These are phyloP conservation scores for Candida mesenterica DNA, from an alignment of 1,139 yeast genomes.

Conservation along the genomic window DNA sequence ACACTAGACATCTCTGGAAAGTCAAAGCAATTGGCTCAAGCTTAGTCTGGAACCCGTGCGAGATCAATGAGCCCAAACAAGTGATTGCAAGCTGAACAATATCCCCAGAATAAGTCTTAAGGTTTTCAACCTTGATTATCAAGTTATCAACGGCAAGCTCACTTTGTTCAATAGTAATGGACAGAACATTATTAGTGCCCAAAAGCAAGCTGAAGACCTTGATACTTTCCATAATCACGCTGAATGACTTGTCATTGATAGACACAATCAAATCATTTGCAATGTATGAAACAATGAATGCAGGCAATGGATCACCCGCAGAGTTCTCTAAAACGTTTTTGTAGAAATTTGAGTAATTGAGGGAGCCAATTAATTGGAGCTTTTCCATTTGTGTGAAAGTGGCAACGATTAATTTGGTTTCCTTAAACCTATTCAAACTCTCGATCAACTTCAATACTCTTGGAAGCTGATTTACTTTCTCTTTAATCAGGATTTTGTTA, in stretches of 20 bases:
- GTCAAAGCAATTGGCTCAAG: conserved; percentile 6
- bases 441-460: conserved; percentile 29
- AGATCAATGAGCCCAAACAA: conserved; percentile 16
- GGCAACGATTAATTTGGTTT: conserved; percentile 6
- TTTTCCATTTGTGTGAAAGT: conserved; percentile 16
- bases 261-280: conserved; percentile 42
- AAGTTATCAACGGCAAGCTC: conserved; percentile 19
- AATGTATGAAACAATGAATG: conserved; percentile 29
- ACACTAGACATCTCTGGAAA: conserved; percentile 22
- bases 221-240: conserved; percentile 52
- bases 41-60: conserved; percentile 5
- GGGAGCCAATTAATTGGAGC: conserved; percentile 20
- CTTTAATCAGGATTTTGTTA: conserved; percentile 18
- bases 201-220: conserved; percentile 36
- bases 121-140: conserved; percentile 33
- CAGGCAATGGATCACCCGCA: conserved; percentile 12
- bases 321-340: conserved; percentile 21
- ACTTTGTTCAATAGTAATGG: conserved; percentile 10
- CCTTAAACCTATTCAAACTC: conserved; percentile 21
- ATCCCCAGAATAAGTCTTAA: conserved; percentile 47
- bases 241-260: conserved; percentile 35
- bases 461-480: conserved; percentile 24
- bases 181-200: conserved; percentile 13
- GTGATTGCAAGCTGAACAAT: conserved; percentile 47
- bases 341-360: conserved; percentile 29